A percentile compares a stretch with the other conserved stretches of the same genome.
phyloP scores from a whole-genome alignment of 257 asterid genomes.

The Thymus quinquecostatus region DNA sequence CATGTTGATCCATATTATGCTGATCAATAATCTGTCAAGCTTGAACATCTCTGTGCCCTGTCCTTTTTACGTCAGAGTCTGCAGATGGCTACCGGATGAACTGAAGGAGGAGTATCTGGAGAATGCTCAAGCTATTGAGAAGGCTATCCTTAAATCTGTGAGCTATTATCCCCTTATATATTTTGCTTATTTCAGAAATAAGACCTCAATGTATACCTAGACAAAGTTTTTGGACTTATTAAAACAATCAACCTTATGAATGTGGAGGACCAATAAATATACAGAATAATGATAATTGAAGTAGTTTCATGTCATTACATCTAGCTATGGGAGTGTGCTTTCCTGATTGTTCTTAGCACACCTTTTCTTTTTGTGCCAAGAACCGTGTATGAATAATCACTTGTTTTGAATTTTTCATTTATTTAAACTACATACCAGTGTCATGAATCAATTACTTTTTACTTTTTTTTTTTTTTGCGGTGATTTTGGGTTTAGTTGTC shows the following conservation, averaged over 20 bases:
- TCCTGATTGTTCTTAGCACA: slow-evolving; percentile 1
- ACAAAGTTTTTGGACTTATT: not conserved
- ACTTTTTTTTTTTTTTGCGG: not conserved
- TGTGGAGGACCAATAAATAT: not conserved
- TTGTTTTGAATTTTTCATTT: not conserved
- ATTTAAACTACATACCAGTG: not conserved
- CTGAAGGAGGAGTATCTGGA: slow-evolving; percentile 64
- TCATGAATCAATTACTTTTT: slow-evolving; percentile 5
- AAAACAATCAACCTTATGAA: slow-evolving; percentile 2
- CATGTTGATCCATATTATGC: not conserved
- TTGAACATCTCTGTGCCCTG: slow-evolving; percentile 22
- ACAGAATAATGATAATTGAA: slow-evolving; percentile 5
- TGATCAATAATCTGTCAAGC: no score
- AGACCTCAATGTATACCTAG: slow-evolving; percentile 12
- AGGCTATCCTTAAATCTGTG: slow-evolving; percentile 79
- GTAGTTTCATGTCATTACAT: not conserved
- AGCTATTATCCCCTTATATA: slow-evolving; percentile 36
- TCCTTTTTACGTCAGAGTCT: slow-evolving; percentile 54
- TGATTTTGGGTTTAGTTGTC: slow-evolving; percentile 4
- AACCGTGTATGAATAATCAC: not conserved
- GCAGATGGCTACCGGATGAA: slow-evolving; percentile 70
- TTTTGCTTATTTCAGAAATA: slow-evolving; percentile 18
- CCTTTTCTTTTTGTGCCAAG: not conserved
- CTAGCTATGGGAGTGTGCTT: slow-evolving; percentile 9
- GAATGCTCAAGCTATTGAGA: slow-evolving; percentile 59